Percentiles rank a stretch among this genome's conserved stretches.
Evolutionary conservation across 495 filamentous ascomycete genomes (phyloP).

Genomic region (Penicillium argentinense): DNA sequence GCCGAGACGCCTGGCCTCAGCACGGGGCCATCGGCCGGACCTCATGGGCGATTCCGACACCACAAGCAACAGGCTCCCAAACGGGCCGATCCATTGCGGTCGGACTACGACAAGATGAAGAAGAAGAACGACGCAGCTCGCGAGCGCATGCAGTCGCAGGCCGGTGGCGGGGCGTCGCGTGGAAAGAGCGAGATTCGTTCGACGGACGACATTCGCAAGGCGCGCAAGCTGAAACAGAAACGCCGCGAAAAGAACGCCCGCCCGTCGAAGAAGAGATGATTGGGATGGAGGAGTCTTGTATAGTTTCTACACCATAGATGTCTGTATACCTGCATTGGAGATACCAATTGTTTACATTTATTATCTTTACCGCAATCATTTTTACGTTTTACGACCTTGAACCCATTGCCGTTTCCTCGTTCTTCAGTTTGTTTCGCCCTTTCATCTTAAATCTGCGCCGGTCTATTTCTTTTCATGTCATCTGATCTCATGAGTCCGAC

Average conservation of each 20-base stretch:
- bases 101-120: slow-evolving; percentile 88
- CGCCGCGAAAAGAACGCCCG: slow-evolving; percentile 86
- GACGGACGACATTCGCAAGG: slow-evolving; percentile 81
- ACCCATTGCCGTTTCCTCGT: background rate
- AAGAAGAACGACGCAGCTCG: slow-evolving; percentile 84
- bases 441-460: background rate
- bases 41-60: slow-evolving; percentile 62
- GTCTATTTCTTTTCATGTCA: background rate
- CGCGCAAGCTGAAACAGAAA: slow-evolving; percentile 70
- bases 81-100: slow-evolving; percentile 82
- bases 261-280: slow-evolving; percentile 62
- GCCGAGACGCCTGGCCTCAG: slow-evolving; percentile 55
- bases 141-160: slow-evolving; percentile 53
- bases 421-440: background rate
- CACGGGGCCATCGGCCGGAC: slow-evolving; percentile 25
- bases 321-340: slow-evolving; percentile 12
- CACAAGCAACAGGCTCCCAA: slow-evolving; percentile 84
- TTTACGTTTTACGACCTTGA: too few relatives aligned
- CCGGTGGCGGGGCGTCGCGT: slow-evolving; percentile 53
- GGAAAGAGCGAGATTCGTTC: slow-evolving; percentile 80
- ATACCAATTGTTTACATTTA: slow-evolving; percentile 11
- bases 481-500: background rate
- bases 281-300: slow-evolving; percentile 7
- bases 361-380: background rate
- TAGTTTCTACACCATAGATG: slow-evolving; percentile 3